A percentile compares a stretch with the other conserved stretches of the same genome.
Conservation (phyloP, 2,329 filamentous ascomycete species). For the Pyricularia sp. region DNA sequence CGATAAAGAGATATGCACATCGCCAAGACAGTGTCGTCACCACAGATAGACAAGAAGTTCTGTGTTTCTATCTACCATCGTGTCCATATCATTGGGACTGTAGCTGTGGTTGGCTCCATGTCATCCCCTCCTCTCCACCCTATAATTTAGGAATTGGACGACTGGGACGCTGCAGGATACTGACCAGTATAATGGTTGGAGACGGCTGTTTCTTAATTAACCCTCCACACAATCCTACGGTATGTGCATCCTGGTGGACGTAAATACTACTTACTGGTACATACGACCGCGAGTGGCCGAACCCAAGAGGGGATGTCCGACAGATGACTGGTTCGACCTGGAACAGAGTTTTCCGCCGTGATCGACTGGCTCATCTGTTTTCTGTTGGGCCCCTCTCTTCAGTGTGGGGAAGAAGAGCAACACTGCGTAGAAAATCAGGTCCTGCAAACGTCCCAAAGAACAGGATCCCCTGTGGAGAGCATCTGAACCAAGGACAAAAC, state of each 20-base stretch:
- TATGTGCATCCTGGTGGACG: not conserved
- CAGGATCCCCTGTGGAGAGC: slow-evolving; percentile 1
- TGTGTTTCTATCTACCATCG: not conserved
- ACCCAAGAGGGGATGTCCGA: not conserved
- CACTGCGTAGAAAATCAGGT: not conserved
- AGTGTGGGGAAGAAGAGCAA: not conserved
- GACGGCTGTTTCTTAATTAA: not conserved
- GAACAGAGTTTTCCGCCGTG: not conserved
- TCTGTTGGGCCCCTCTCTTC: not conserved
- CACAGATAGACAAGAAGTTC: not conserved
- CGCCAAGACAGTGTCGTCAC: not conserved
- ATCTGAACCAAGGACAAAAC: slow-evolving; percentile 7
- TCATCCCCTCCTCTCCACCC: not conserved
- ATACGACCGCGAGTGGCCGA: not conserved
- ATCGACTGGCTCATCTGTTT: slow-evolving; percentile 3
- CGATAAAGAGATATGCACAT: not conserved
- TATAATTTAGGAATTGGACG: not conserved
- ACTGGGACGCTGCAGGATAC: not conserved
- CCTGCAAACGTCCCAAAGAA: not conserved
- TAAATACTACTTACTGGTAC: no score
- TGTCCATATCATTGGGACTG: not conserved
- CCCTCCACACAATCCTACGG: not conserved
- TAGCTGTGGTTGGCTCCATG: not conserved
- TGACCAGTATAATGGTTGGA: not conserved
- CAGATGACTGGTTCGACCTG: not conserved